Percentiles rank a stretch among this genome's conserved stretches.
Evolutionary conservation across 2,329 filamentous ascomycete genomes (phyloP).

Genomic region (Ambrosiella beaveri): DNA sequence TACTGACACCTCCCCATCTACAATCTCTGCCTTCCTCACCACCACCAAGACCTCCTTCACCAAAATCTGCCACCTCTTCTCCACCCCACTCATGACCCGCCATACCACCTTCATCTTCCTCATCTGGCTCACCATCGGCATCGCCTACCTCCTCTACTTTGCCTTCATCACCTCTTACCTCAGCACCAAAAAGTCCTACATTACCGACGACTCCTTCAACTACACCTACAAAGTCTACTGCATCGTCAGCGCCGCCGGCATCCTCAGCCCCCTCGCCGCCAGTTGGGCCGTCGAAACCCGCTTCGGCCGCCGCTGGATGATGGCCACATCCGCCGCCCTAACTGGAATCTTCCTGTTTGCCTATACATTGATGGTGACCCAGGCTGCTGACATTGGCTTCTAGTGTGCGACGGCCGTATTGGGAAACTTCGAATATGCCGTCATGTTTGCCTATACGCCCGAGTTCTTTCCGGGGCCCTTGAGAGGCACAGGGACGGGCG

Average conservation of each 20-base stretch:
- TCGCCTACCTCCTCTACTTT: conserved; percentile 30
- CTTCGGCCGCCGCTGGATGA: conserved; percentile 2
- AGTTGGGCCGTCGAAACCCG: conserved; percentile 21
- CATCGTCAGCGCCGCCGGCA: conserved; percentile 23
- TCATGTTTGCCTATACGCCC: conserved; percentile 31
- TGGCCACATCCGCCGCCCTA: conserved; percentile 14
- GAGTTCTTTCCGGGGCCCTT: conserved; percentile 39
- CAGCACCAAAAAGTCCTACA: conserved; percentile 21
- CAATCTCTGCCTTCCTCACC: neutral
- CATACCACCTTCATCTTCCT: conserved; percentile 23
- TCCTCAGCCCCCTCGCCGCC: conserved; percentile 24
- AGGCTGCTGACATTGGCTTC: conserved; percentile 23
- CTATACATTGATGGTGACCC: conserved; percentile 25
- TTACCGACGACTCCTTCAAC: conserved; percentile 16
- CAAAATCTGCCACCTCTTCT: conserved; percentile 21
- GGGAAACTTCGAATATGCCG: conserved; percentile 3
- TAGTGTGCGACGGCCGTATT: conserved; percentile 19
- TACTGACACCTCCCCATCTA: neutral
- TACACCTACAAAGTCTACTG: conserved; percentile 22
- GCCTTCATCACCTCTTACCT: conserved; percentile 30
- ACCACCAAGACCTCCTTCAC: conserved; percentile 2
- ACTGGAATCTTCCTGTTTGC: conserved; percentile 30
- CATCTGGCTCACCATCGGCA: conserved; percentile 29
- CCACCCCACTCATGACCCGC: conserved; percentile 19
- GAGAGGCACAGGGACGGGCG: conserved; percentile 35